Evolutionary conservation across 1,284 basidiomycete genomes (phyloP).

Genomic region (Athelia psychrophila): DNA sequence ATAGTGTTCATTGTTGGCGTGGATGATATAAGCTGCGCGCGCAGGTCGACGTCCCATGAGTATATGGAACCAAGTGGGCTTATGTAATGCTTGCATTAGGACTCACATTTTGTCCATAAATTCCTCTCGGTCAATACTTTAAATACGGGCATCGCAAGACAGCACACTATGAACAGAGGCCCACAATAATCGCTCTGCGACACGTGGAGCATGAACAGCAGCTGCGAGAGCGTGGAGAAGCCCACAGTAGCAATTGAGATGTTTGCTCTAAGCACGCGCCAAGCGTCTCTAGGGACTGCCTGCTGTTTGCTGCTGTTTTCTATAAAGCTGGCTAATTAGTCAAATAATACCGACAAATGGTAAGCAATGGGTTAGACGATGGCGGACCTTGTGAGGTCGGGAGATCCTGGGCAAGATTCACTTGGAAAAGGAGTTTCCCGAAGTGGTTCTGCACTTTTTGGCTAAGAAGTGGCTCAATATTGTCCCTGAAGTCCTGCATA

Average conservation of each 20-base stretch:
- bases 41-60: no score
- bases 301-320: not conserved
- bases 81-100: no score
- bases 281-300: not conserved
- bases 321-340: not conserved
- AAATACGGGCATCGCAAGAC: conserved; percentile 10
- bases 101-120: not conserved
- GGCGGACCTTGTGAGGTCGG: not conserved
- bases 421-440: not conserved
- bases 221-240: not conserved
- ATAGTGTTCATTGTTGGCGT: conserved; percentile 11
- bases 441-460: not conserved
- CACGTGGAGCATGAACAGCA: not conserved
- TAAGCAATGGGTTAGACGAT: conserved; percentile 1
- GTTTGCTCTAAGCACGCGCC: not conserved
- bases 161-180: conserved; percentile 7
- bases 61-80: no score
- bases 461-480: not conserved
- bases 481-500: not conserved
- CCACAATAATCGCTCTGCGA: conserved; percentile 8
- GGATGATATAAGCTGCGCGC: conserved; percentile 9
- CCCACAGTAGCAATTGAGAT: not conserved
- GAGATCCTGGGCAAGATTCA: not conserved
- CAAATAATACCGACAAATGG: not conserved
- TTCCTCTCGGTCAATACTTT: not conserved